A percentile compares a stretch with the other conserved stretches of the same genome.
These are phyloP conservation scores for Hirschfeldia incana DNA, from an alignment of 345 rosid species.

Conservation along the genomic window DNA sequence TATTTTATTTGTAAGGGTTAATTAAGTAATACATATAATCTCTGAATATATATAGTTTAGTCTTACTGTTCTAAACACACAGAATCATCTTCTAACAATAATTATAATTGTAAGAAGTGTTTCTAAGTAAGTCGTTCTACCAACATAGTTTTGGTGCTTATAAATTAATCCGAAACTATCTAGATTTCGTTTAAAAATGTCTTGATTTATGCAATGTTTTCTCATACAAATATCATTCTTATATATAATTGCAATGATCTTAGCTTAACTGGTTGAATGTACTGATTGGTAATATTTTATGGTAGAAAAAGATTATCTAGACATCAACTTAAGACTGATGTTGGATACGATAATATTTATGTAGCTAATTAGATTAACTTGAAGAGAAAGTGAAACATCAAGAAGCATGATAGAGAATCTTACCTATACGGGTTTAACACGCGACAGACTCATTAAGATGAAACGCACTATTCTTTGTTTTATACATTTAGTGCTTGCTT, in stretches of 20 bases:
- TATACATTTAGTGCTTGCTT: slow-evolving; percentile 13
- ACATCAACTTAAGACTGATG: not conserved
- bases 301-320: not conserved
- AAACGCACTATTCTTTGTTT: slow-evolving; percentile 35
- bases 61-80: not conserved
- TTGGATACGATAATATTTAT: slow-evolving; percentile 12
- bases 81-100: not conserved
- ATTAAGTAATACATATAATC: too few relatives aligned
- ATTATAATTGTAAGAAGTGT: not conserved
- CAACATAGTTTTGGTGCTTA: not conserved
- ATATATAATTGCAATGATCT: not conserved
- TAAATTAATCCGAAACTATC: not conserved
- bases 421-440: slow-evolving; percentile 38
- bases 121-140: not conserved
- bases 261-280: not conserved
- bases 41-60: not conserved
- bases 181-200: not conserved
- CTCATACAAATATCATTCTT: not conserved
- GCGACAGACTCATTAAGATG: slow-evolving; percentile 24
- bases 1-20: not conserved
- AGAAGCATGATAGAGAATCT: slow-evolving; percentile 31
- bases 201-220: not conserved
- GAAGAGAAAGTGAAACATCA: slow-evolving; percentile 32
- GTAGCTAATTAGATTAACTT: slow-evolving; percentile 19
- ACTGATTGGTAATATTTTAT: not conserved